Conservation (phyloP, 78 protist genomes). For the Dictyostelium firmibasis region DNA sequence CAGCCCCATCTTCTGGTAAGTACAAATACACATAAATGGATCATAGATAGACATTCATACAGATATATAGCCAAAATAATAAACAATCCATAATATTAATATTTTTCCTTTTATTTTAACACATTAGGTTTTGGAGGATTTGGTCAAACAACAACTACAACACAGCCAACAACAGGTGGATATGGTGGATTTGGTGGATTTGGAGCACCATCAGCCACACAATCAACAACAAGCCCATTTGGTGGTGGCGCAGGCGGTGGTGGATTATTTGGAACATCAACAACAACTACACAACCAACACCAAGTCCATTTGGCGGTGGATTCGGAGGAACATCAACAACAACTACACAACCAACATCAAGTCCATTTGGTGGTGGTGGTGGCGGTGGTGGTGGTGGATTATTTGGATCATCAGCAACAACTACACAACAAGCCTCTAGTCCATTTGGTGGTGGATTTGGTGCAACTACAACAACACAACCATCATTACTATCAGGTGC, state of each 20-base stretch:
- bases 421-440: background rate
- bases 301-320: background rate
- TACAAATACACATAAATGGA: no score
- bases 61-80: background rate
- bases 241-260: background rate
- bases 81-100: background rate
- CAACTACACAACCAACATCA: background rate
- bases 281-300: background rate
- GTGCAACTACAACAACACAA: background rate
- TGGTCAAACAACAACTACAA: background rate
- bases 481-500: slow-evolving; percentile 58
- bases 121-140: slow-evolving; percentile 29
- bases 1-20: background rate
- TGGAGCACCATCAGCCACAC: background rate
- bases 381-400: background rate
- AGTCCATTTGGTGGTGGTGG: background rate
- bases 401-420: background rate
- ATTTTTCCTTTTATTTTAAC: background rate
- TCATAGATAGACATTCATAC: no score
- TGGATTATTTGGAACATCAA: background rate
- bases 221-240: background rate
- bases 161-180: background rate
- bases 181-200: slow-evolving; percentile 38
- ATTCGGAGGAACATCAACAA: background rate
- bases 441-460: background rate